Base-by-base conservation (phyloP, 176 grass and related monocot genomes). In the Oryza brachyantha region DNA sequence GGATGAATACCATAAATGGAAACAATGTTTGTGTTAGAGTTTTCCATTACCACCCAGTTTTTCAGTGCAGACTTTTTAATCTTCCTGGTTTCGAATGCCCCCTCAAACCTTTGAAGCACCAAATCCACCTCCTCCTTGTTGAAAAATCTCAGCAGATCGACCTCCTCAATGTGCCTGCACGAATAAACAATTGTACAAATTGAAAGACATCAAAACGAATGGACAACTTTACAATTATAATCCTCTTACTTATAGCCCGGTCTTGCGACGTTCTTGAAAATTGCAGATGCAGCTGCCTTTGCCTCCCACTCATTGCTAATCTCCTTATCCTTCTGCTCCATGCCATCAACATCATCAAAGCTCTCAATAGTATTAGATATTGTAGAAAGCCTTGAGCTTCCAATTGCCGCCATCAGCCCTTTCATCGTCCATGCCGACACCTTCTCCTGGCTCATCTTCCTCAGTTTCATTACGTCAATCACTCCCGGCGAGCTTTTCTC, bases 371-470 rank as follows among this genome's bases (percentile, higher is more conserved):
- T 88, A 59, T 95, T 74, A 26, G 96, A 94, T 45, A 95, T 90
- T 4, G 90, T 99, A 1, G 90, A 87, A 41, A 99, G 88, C 78
- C 88, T 76, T 24, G 96, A 99, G 26, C 79, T 95, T 27, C 71
- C 81, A 17, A 99, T 99, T 2, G 89, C 90, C 4, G 89, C 84
- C 34, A 99, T 79, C 40, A 95, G 78, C 7, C 81, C 86, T 80
- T 81, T 99, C 96, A 99, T 95, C 14, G 90, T 99, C 92, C 87
- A 93, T 34, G 96, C 96, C 2, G 96, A 95, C 32, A 99, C 88
- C 90, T 86, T 99, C 81, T 89, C 92, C 59, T 93, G 92, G 61
- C 70, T 93, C 90, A 99, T 88, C 81, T 41, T 99, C 43, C 86
- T 87, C n/a, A 99, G 86, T 59, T 91, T 93, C 3, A 45, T 54